Evolutionary conservation across 768 basidiomycete genomes (phyloP), one percentile per base, ranked within the genome.

Genomic region (Obba rivulosa): DNA sequence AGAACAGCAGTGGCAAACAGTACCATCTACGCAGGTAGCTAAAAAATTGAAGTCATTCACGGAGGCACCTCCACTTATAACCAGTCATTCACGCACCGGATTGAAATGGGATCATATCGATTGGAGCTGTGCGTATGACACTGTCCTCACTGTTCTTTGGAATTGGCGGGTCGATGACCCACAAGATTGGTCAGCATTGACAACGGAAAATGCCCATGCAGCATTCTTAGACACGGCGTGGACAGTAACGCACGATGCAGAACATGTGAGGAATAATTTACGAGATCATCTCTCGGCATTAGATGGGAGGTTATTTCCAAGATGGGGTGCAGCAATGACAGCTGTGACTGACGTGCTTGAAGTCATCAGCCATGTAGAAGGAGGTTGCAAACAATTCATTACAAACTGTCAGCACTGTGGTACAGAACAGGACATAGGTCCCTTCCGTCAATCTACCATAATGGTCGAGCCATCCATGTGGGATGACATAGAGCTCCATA

Each of bases 61-160:
- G 38, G 16, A 8, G 38, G 16, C 7, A 16, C 34, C 14, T 45
- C 20, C 24, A 43, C 48, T 35, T 10, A 46, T n/a, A 18, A 18
- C n/a, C 45, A 17, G 23, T 23, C 4, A 9, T 37, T n/a, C n/a
- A n/a, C n/a, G n/a, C n/a, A n/a, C n/a, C n/a, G n/a, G 46, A 14
- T n/a, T 52, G 3, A 35, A 11, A 16, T 52, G 51, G 51, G 17
- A 48, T 39, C 14, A 4, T 18, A n/a, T 18, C 10, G 48, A 20
- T 10, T 43, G 21, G 14, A 47, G 40, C 46, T 52, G 46, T 52
- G 51, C 51, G 24, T 52, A 41, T 43, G 51, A 52, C 31, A 41
- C 23, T 21, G 8, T 48, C 2, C n/a, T 52, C 14, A 34, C 24
- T 22, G 48, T 48, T 10, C 39, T 46, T 8, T 34, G 31, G 16